Conservation (phyloP, 2,329 filamentous ascomycete genomes). For the Fusarium solani-melongenae region DNA sequence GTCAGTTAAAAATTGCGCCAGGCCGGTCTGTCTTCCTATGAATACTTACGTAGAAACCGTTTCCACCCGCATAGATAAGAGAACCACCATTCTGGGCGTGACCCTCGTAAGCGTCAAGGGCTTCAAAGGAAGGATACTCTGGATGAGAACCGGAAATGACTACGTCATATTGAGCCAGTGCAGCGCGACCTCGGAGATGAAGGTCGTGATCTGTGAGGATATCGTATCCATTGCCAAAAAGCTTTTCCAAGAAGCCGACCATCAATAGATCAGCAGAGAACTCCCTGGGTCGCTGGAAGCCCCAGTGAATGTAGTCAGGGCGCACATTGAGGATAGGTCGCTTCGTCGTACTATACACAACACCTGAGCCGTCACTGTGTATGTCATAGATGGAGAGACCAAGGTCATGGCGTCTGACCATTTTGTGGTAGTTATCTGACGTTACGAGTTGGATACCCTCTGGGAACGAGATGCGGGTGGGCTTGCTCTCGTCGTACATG, state of each 20-base stretch:
- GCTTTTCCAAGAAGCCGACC: neutral
- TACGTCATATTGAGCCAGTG: neutral
- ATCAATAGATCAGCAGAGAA: neutral
- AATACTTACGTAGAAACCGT: neutral
- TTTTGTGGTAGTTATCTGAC: slow-evolving; percentile 17
- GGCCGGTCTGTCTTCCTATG: rapidly evolving
- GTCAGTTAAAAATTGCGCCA: neutral
- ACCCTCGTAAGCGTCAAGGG: neutral
- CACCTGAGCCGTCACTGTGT: slow-evolving; percentile 51
- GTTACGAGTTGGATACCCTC: slow-evolving; percentile 32
- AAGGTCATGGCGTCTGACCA: slow-evolving; percentile 45
- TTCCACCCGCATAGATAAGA: neutral
- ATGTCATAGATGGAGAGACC: slow-evolving; percentile 52
- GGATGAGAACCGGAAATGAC: slow-evolving; percentile 6
- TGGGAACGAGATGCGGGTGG: slow-evolving; percentile 37
- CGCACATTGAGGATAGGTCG: slow-evolving; percentile 52
- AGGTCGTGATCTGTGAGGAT: neutral
- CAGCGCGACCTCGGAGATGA: neutral
- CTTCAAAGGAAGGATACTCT: slow-evolving; percentile 5
- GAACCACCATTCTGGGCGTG: neutral
- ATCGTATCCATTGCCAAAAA: neutral
- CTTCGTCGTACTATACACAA: slow-evolving; percentile 45
- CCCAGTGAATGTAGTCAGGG: slow-evolving; percentile 51
- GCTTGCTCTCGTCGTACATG: slow-evolving; percentile 47
- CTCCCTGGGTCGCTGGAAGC: neutral